phyloP scores from a whole-genome alignment of 768 basidiomycete genomes.

The Lactifluus subvellereus region DNA sequence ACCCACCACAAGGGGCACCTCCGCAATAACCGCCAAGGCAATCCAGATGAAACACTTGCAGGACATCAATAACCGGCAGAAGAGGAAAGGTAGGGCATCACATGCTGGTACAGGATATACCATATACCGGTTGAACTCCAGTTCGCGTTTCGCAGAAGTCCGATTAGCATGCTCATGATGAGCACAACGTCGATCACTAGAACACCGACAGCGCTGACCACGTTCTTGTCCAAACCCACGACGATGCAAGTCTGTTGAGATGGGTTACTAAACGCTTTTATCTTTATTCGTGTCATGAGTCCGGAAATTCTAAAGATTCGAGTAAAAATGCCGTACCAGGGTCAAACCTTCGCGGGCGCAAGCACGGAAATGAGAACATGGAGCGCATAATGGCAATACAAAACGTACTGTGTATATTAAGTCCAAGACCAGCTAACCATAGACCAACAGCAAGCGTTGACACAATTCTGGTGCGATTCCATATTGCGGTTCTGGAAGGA shows the following conservation, averaged over 20 bases:
- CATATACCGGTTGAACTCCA: not conserved
- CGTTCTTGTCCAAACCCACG: too few relatives aligned
- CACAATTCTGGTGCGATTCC: not conserved
- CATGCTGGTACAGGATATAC: slow-evolving; percentile 3
- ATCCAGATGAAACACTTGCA: slow-evolving; percentile 10
- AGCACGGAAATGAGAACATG: not conserved
- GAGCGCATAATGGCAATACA: not conserved
- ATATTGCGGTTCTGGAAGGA: slow-evolving; percentile 1
- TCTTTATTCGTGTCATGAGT: not conserved
- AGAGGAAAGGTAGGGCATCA: not conserved
- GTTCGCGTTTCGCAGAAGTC: not conserved
- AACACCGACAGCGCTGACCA: not conserved
- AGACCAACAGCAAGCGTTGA: not conserved
- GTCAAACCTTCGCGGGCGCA: not conserved
- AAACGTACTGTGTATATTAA: slow-evolving; percentile 1
- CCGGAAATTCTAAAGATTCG: not conserved
- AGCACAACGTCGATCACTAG: not conserved
- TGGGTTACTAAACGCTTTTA: not conserved
- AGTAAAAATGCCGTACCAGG: not conserved
- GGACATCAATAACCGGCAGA: not conserved
- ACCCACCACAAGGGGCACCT: not conserved
- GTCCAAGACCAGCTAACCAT: not conserved
- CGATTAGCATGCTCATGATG: not conserved
- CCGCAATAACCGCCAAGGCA: not conserved
- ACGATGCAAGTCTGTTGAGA: not conserved